A percentile compares a stretch with the other conserved stretches of the same genome.
phyloP scores from a whole-genome alignment of 805 yeast species.

The Candida nitratophila region DNA sequence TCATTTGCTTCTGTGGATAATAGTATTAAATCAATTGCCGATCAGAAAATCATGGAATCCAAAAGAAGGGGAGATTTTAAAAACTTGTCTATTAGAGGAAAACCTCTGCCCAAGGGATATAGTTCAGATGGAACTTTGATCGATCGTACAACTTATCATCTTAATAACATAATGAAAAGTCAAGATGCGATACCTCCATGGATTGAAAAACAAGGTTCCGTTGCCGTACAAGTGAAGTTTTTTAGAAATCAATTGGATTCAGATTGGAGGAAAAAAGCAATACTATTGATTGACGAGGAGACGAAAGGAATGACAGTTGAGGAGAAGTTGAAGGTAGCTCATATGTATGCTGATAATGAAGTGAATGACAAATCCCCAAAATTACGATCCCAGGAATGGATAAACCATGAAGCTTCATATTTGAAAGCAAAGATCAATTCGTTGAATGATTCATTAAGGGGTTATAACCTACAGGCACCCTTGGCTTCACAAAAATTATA shows the following conservation, averaged over 20 bases:
- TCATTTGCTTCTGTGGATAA: conserved; percentile 39
- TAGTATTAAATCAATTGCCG: conserved; percentile 61
- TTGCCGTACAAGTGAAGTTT: conserved; percentile 36
- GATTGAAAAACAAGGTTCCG: conserved; percentile 71
- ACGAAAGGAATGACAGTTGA: conserved; percentile 14
- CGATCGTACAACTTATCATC: conserved; percentile 67
- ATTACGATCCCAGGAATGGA: conserved; percentile 31
- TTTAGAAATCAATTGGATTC: conserved; percentile 40
- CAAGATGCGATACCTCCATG: conserved; percentile 87
- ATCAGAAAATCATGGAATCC: conserved; percentile 70
- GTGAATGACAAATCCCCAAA: conserved; percentile 6
- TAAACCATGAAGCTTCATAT: conserved; percentile 21
- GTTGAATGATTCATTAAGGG: conserved; percentile 44
- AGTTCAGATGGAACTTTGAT: conserved; percentile 44
- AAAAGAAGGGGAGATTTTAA: conserved; percentile 62
- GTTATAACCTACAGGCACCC: conserved; percentile 62
- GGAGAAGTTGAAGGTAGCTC: conserved; percentile 9
- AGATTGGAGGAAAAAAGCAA: conserved; percentile 31
- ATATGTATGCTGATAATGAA: conserved; percentile 16
- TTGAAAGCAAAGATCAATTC: conserved; percentile 28
- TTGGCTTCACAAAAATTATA: conserved; percentile 52
- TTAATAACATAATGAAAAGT: conserved; percentile 66
- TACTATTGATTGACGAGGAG: conserved; percentile 21
- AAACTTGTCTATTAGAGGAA: conserved; percentile 54
- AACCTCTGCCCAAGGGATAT: conserved; percentile 37